Conservation (phyloP, 2,329 filamentous ascomycete species). For the Cadophora sp. region DNA sequence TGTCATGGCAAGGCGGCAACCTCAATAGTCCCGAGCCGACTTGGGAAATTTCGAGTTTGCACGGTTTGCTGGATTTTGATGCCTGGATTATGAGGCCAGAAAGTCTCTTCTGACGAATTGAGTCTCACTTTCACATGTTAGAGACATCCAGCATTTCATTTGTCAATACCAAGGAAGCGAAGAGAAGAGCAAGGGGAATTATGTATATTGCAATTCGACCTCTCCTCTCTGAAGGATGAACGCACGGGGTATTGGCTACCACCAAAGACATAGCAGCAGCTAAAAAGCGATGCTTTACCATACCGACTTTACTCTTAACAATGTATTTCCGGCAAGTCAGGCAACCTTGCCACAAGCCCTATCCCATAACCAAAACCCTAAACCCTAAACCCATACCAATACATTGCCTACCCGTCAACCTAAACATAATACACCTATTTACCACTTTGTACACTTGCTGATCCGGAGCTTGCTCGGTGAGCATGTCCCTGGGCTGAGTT, state of each 20-base stretch:
- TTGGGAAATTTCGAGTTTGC: conserved; percentile 9
- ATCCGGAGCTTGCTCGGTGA: conserved; percentile 35
- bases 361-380: neutral
- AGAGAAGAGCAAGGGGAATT: neutral
- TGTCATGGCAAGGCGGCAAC: neutral
- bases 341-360: neutral
- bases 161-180: neutral
- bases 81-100: neutral
- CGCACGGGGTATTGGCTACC: neutral
- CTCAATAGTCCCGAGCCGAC: neutral
- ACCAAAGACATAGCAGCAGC: neutral
- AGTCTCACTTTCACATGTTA: neutral
- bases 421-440: conserved; percentile 26
- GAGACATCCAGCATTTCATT: neutral
- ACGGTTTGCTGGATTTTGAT: neutral
- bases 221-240: neutral
- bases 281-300: neutral
- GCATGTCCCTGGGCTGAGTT: conserved; percentile 36
- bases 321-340: neutral
- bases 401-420: neutral
- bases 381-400: neutral
- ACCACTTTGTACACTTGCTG: conserved; percentile 33
- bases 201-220: conserved; percentile 5
- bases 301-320: conserved; percentile 11
- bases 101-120: neutral